Base-by-base conservation (phyloP, 2,329 filamentous ascomycete genomes). In the Fusarium sp. region DNA sequence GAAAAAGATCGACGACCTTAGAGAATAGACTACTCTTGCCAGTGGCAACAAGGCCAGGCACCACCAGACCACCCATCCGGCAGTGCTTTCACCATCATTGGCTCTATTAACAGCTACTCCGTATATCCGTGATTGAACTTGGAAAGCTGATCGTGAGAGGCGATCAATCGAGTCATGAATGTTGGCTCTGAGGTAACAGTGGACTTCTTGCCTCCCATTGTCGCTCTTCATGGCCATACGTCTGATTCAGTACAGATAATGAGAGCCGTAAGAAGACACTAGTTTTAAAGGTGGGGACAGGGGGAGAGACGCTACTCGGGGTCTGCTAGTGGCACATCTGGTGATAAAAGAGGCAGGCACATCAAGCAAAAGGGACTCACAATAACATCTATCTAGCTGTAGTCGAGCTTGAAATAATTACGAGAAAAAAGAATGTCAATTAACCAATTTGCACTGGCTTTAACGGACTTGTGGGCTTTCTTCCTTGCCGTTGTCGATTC, bases 361-460 rank as follows among this genome's bases (percentile, higher is more conserved):
- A 12, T 28, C 11, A 6, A 28, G 26, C 11, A 28, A 28, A 28
- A 12, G 14, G 14, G 25, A 23, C 23, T 44, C 23, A 6, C 3
- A 44, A 16, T n/a, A 44, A 44, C 8, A 28, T 28, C 26, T 12
- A 28, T 28, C 11, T 13, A 48, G 12, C n/a, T 14, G 21, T 19
- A 31, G 7, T 21, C 31, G 21, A 19, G 26, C 19, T 18, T 31
- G 13, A 30, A 48, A n/a, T 4, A 12, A n/a, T 16, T 16, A 11
- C 16, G 13, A 23, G n/a, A 14, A 30, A 48, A 7, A 30, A 30
- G 43, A 41, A n/a, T 30, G 8, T 11, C 7, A 26, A 18, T 23
- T 9, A 3, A 21, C 30, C 10, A 30, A n/a, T 30, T 42, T 19
- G 66, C 5, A 67, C 62, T 25, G 64, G 45, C 16, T 66, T 50